Evolutionary conservation across 1,284 basidiomycete genomes (phyloP), one percentile per base, ranked within the genome.

Genomic region (Schizophyllum commune): DNA sequence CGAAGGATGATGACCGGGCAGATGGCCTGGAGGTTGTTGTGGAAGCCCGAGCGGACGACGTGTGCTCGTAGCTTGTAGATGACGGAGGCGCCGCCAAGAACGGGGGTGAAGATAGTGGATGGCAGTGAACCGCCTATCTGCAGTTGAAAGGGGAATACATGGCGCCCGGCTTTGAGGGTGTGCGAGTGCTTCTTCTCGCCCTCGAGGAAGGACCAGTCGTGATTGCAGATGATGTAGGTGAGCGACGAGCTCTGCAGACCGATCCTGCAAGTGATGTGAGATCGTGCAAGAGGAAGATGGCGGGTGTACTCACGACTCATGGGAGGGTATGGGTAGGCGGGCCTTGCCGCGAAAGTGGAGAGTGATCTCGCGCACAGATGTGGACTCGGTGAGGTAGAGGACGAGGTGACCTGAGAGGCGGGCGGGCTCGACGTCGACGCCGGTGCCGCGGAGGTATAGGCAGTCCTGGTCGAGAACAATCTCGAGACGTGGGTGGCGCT

Each of bases 151-250:
- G 94, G 94, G 73, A 96, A 97, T 51, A 86, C 77, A 68, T 94
- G 92, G 54, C 83, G 84, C 17, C 92, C 92, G n/a, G 89, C 88
- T 74, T 96, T 96, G 72, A 97, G 86, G 0, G 93, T 96, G 68
- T 92, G 93, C 17, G 83, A 79, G 67, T 91, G 88, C 51, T 83
- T 83, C 71, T 86, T 88, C 69, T 87, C 83, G 63, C 89, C 89
- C 69, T 92, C 86, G 62, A 92, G 83, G 73, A 92, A 91, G n/a
- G 88, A 91, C 92, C 92, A 94, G 65, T 94, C 90, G 69, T 95
- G 90, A 63, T 82, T 83, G 73, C 88, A 88, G 59, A 95, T 74
- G 57, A 83, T 77, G 69, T 91, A 92, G 68, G 81, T 85, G 70
- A 81, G 77, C 65, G 74, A 74, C 63, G 81, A 77, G 47, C 74